phyloP scores from a whole-genome alignment of 106 monocot genomes.

The Platanthera zijinensis region DNA sequence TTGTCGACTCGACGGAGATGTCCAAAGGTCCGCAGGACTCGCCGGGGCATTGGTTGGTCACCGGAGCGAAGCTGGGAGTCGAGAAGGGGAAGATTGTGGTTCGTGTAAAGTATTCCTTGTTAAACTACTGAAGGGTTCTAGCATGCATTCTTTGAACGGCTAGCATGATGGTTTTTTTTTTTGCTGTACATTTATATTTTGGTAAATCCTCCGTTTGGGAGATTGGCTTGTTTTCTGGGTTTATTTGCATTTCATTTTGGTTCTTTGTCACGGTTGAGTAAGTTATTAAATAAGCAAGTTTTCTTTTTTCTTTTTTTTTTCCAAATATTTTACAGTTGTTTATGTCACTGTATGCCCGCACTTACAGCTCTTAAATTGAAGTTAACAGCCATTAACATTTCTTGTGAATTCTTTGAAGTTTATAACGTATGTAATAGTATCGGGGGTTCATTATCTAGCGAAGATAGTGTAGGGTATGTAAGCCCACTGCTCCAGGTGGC shows the following conservation, averaged over 20 bases:
- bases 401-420: too few relatives aligned
- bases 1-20: conserved; percentile 71
- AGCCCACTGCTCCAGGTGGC: too few relatives aligned
- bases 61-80: conserved; percentile 85
- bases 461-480: too few relatives aligned
- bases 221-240: background rate
- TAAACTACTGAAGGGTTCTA: conserved; percentile 56
- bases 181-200: conserved; percentile 25
- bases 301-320: background rate
- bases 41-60: conserved; percentile 92
- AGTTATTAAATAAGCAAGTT: background rate
- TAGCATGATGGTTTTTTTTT: conserved; percentile 19
- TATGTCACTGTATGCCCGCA: too few relatives aligned
- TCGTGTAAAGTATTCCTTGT: conserved; percentile 85
- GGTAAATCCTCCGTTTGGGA: background rate
- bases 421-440: too few relatives aligned
- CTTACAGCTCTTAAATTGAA: too few relatives aligned
- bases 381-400: too few relatives aligned
- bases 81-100: conserved; percentile 84
- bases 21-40: conserved; percentile 69
- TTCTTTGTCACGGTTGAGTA: background rate
- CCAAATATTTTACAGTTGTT: too few relatives aligned
- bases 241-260: background rate
- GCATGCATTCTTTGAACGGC: conserved; percentile 10
- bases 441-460: too few relatives aligned